These are phyloP conservation scores for Tulasnella sp. DNA, from an alignment of 768 basidiomycete species.

Conservation along the genomic window DNA sequence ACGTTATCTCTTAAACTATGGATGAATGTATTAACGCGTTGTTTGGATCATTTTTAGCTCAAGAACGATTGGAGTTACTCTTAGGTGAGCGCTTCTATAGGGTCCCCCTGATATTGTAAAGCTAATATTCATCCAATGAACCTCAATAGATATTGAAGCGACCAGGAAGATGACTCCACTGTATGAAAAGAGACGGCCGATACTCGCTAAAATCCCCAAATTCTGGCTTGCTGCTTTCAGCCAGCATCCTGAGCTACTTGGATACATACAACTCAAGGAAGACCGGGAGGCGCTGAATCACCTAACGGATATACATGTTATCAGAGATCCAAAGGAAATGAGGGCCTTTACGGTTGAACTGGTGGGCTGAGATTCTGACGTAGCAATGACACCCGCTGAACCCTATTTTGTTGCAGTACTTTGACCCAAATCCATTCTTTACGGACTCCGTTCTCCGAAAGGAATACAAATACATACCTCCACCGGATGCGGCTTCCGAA, in stretches of 20 bases:
- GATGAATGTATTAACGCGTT: too few species aligned
- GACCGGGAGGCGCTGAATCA: slow-evolving; percentile 76
- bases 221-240: slow-evolving; percentile 79
- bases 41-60: too few species aligned
- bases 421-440: slow-evolving; percentile 84
- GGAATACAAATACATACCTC: slow-evolving; percentile 59
- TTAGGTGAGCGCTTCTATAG: too few species aligned
- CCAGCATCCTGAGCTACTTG: slow-evolving; percentile 50
- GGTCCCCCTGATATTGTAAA: too few species aligned
- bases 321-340: slow-evolving; percentile 56
- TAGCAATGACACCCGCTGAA: background rate
- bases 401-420: slow-evolving; percentile 36
- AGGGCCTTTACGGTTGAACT: slow-evolving; percentile 80
- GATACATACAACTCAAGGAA: slow-evolving; percentile 55
- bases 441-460: slow-evolving; percentile 62
- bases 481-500: slow-evolving; percentile 31
- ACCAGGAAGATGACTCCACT: too few species aligned
- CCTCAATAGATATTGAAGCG: too few species aligned
- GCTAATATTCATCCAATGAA: too few species aligned
- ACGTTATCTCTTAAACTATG: too few species aligned
- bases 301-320: slow-evolving; percentile 75
- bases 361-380: slow-evolving; percentile 37
- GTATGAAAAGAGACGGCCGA: slow-evolving; percentile 59
- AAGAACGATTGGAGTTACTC: too few species aligned
- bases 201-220: slow-evolving; percentile 52